phyloP scores from a whole-genome alignment of 495 filamentous ascomycete genomes.

The Barbatosphaeria neglecta region DNA sequence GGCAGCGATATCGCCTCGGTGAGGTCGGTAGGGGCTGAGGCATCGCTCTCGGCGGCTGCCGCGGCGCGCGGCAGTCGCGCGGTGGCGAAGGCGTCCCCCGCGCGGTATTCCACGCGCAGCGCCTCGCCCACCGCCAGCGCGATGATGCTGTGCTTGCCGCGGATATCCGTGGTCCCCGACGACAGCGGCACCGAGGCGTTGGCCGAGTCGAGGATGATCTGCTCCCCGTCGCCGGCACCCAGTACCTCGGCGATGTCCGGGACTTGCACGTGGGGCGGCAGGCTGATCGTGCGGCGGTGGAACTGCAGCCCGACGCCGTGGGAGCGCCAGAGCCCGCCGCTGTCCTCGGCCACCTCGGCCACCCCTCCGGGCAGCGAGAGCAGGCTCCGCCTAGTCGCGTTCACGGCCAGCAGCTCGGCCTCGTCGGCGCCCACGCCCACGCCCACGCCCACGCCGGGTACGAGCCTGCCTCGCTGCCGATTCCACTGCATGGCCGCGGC shows the following conservation, averaged over 20 bases:
- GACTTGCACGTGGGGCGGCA: constrained; percentile 24
- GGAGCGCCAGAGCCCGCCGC: constrained; percentile 10
- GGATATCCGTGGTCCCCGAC: constrained; percentile 28
- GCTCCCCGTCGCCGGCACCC: constrained; percentile 23
- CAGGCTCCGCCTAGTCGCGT: constrained; percentile 15
- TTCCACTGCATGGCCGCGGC: constrained; percentile 44
- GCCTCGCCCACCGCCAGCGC: constrained; percentile 44
- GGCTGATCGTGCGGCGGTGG: constrained; percentile 14
- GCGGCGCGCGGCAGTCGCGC: constrained; percentile 7
- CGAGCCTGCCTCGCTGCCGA: constrained; percentile 8
- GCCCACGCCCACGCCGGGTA: constrained; percentile 7
- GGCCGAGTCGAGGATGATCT: constrained; percentile 45
- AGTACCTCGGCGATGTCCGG: constrained; percentile 39
- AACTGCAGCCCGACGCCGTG: constrained; percentile 15
- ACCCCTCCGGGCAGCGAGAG: constrained; percentile 8
- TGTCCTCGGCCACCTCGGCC: not conserved
- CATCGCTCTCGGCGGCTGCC: too few species aligned
- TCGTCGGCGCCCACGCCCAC: constrained; percentile 12
- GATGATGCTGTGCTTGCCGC: constrained; percentile 57
- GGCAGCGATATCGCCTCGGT: constrained; percentile 18
- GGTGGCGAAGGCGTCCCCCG: constrained; percentile 26
- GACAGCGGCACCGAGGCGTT: constrained; percentile 21
- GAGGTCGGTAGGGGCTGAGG: too few species aligned
- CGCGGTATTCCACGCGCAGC: constrained; percentile 41
- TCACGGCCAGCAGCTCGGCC: constrained; percentile 6